Base-by-base conservation (phyloP, 306 rosid species). In the Dalbergia cultrata region DNA sequence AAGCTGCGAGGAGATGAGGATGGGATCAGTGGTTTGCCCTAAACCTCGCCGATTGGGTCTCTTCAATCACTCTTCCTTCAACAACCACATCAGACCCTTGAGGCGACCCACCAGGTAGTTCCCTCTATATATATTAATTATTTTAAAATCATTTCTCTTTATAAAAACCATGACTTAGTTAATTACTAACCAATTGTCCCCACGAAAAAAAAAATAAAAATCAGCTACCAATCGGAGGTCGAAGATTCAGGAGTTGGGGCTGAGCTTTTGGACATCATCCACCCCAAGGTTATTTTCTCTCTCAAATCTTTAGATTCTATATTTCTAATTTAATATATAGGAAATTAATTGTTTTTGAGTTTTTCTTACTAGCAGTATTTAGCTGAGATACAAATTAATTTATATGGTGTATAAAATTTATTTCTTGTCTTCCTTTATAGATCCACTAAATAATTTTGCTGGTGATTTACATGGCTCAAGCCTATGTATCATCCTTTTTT, bases 1-100 rank as follows among this genome's bases (percentile, higher is more conserved):
- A 76, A 82, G 87, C 65, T 91, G 86, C 19, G 91, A 87, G 85
- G 93, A 86, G 82, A 86, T 77, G 89, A 87, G 82, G 84, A 85
- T 86, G 90, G 94, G 83, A 37, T 67, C 94, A 11, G 88, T 95
- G 81, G 87, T 91, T 49, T 93, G 97, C 84, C 99, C 99, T 3
- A 91, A 91, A 70, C 97, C 99, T 35, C 94, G 95, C 53, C 90
- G 97, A 19, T 83, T 91, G 79, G 85, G 85, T 44, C 67, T 77
- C 13, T 57, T 79, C 0, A 79, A 84, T 65, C 75, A 80, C 16
- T 70, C 92, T 17, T 70, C 88, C 78, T 53, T 77, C n/a, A 85
- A 80, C 75, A 91, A 83, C 58, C 70, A 86, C 45, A 62, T 82
- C 80, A 82, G 88, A 84, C 84, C 89, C 68, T 82, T 81, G 16